Percentiles rank a stretch among this genome's conserved stretches.
phyloP scores from a whole-genome alignment of 306 rosid species.

The Vigna mungo region DNA sequence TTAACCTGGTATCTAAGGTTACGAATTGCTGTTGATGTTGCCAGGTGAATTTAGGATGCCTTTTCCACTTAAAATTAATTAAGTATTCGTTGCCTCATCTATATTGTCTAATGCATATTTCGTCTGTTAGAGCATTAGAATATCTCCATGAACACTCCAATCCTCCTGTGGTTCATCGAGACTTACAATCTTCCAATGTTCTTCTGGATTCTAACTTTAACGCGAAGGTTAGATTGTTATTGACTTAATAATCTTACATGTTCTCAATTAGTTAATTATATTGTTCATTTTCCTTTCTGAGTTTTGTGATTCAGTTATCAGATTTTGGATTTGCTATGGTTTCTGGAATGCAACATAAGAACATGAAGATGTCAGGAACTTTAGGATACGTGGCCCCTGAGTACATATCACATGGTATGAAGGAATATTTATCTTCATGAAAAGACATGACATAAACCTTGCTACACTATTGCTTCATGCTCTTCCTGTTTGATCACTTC shows the following conservation, averaged over 20 bases:
- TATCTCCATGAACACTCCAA: constrained; percentile 87
- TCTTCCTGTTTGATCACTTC: background rate
- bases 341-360: constrained; percentile 70
- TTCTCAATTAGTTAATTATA: constrained; percentile 1
- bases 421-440: constrained; percentile 27
- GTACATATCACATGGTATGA: constrained; percentile 80
- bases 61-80: constrained; percentile 10
- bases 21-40: constrained; percentile 84
- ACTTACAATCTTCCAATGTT: constrained; percentile 76
- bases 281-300: constrained; percentile 36
- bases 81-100: background rate
- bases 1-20: constrained; percentile 84
- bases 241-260: constrained; percentile 15
- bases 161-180: constrained; percentile 86
- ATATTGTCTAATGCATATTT: constrained; percentile 30
- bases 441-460: background rate
- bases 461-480: background rate
- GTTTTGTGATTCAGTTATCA: constrained; percentile 76
- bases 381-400: constrained; percentile 83
- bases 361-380: constrained; percentile 75
- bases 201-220: constrained; percentile 84
- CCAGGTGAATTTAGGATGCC: constrained; percentile 59
- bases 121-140: constrained; percentile 75
- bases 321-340: constrained; percentile 79
- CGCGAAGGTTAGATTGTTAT: constrained; percentile 72